Evolutionary conservation across 768 basidiomycete species (phyloP).

Genomic region (Pleurotus platypus): DNA sequence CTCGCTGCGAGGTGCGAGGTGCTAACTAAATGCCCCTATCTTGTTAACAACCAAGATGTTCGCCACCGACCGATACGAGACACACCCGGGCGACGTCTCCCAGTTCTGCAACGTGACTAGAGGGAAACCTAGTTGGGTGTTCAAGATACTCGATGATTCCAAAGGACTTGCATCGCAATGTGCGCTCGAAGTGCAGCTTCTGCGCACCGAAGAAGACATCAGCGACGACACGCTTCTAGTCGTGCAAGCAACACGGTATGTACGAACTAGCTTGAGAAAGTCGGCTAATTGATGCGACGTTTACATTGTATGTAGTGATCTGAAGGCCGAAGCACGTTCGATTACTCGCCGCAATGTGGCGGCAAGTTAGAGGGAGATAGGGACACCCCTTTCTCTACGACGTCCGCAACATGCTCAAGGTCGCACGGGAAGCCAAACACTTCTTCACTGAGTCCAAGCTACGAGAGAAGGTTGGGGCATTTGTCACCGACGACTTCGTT

Average conservation of each 20-base stretch:
- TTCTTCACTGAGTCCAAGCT: neutral
- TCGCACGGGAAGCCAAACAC: neutral
- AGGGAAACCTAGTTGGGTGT: neutral
- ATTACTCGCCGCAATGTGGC: neutral
- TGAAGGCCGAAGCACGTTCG: conserved; percentile 4
- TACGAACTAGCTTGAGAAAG: neutral
- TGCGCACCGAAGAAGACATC: neutral
- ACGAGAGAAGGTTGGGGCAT: neutral
- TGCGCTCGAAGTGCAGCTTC: neutral
- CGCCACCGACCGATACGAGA: too few relatives aligned
- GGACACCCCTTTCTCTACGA: neutral
- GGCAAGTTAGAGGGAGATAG: neutral
- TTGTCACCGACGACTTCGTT: conserved; percentile 10
- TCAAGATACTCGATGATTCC: neutral
- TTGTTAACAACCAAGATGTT: too few relatives aligned
- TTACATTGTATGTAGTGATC: neutral
- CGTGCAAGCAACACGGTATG: too few relatives aligned
- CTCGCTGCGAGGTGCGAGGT: too few relatives aligned
- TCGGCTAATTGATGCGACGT: neutral
- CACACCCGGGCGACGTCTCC: too few relatives aligned
- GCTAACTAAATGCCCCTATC: too few relatives aligned
- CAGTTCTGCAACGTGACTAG: conserved; percentile 2
- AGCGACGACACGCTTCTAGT: too few relatives aligned
- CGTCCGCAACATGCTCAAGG: neutral
- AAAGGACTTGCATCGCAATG: neutral